phyloP scores from a whole-genome alignment of 106 monocot species.

The Amphibolis antarctica region DNA sequence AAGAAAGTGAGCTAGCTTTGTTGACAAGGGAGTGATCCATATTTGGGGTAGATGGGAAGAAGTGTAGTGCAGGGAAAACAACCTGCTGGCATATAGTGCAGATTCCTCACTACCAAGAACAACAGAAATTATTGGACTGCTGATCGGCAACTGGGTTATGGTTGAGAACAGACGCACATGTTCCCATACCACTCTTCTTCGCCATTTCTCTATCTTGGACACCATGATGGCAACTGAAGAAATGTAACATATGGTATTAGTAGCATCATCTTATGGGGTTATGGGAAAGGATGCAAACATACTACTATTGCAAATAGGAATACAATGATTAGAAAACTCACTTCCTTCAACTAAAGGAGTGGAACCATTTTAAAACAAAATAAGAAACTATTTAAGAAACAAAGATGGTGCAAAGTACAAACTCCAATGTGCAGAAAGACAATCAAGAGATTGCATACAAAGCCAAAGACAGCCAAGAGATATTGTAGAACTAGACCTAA shows the following conservation, averaged over 20 bases:
- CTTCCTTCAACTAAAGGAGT: too few species aligned
- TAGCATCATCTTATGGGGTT: neutral
- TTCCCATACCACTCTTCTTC: slow-evolving; percentile 57
- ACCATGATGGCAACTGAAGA: slow-evolving; percentile 63
- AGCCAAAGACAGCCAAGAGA: too few species aligned
- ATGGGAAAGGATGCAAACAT: neutral
- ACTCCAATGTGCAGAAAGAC: too few species aligned
- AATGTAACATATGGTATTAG: neutral
- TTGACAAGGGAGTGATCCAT: neutral
- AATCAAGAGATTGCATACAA: too few species aligned
- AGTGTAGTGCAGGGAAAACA: neutral
- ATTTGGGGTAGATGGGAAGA: neutral
- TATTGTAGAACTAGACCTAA: too few species aligned
- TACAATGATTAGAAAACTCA: too few species aligned
- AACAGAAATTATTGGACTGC: slow-evolving; percentile 86
- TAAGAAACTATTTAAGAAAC: too few species aligned
- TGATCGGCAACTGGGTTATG: slow-evolving; percentile 34
- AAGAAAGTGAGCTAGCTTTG: neutral
- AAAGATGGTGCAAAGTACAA: too few species aligned
- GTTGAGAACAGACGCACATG: slow-evolving; percentile 49
- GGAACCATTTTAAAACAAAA: too few species aligned
- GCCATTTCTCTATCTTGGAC: slow-evolving; percentile 68
- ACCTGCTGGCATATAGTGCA: slow-evolving; percentile 86
- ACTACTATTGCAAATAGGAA: too few species aligned
- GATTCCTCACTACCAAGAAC: slow-evolving; percentile 72